Conservation (phyloP, 2,329 filamentous ascomycete genomes). For the Ophiosphaerella herpotricha region DNA sequence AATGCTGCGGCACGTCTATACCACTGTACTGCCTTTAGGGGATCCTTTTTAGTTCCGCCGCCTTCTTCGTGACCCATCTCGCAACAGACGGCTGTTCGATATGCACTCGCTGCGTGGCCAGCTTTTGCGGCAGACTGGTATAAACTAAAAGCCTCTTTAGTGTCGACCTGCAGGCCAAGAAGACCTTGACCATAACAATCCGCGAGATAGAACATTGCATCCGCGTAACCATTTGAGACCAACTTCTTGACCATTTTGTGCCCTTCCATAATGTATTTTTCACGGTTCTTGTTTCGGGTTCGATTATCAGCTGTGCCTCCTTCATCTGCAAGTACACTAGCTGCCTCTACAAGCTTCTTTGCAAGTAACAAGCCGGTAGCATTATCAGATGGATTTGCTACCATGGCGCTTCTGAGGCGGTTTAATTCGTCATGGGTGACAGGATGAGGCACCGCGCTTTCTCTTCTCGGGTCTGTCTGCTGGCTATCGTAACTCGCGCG, state of each 20-base stretch:
- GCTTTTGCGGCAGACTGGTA: constrained; percentile 94
- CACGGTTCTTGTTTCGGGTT: constrained; percentile 67
- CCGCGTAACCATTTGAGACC: constrained; percentile 70
- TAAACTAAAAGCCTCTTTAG: constrained; percentile 89
- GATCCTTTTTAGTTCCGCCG: constrained; percentile 88
- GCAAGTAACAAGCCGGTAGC: constrained; percentile 73
- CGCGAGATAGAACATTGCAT: constrained; percentile 92
- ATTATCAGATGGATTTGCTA: constrained; percentile 73
- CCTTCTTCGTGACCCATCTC: constrained; percentile 95
- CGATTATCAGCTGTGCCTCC: constrained; percentile 72
- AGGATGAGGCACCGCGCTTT: constrained; percentile 49
- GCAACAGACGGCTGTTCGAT: constrained; percentile 94
- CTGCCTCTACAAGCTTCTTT: constrained; percentile 84
- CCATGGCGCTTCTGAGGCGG: constrained; percentile 69
- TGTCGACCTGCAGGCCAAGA: constrained; percentile 78
- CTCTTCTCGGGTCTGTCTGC: constrained; percentile 22
- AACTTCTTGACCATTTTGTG: constrained; percentile 93
- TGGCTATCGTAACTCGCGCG: constrained; percentile 38
- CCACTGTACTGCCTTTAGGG: constrained; percentile 95
- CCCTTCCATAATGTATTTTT: constrained; percentile 82
- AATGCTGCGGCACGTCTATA: constrained; percentile 91
- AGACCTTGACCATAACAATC: constrained; percentile 84
- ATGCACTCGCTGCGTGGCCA: constrained; percentile 84
- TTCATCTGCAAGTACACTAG: constrained; percentile 76
- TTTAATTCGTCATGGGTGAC: constrained; percentile 82